phyloP scores from a whole-genome alignment of 1,284 basidiomycete genomes.

The Rhodotorula sp. region DNA sequence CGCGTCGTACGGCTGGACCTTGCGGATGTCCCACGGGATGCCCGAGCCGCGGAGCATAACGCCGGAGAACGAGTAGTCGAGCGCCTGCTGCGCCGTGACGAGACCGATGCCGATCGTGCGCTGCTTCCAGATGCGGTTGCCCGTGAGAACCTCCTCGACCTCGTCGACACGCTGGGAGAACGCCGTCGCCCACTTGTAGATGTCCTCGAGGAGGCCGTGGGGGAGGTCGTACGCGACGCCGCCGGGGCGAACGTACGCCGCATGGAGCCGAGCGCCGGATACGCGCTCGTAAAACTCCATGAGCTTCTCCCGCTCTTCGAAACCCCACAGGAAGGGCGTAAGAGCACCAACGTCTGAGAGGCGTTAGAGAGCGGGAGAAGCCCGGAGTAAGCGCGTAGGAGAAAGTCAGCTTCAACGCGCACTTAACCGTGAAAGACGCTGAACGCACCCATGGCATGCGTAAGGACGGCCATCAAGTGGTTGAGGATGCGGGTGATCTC shows the following conservation, averaged over 20 bases:
- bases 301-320: slow-evolving; percentile 99
- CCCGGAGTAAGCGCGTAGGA: not conserved
- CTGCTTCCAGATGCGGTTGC: slow-evolving; percentile 97
- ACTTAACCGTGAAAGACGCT: not conserved
- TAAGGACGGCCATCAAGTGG: slow-evolving; percentile 96
- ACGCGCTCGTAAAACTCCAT: slow-evolving; percentile 99
- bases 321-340: slow-evolving; percentile 99
- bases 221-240: slow-evolving; percentile 98
- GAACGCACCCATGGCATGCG: slow-evolving; percentile 69
- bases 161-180: slow-evolving; percentile 85
- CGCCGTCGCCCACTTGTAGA: slow-evolving; percentile 96
- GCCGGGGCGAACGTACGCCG: slow-evolving; percentile 96
- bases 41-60: slow-evolving; percentile 96
- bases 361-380: not conserved
- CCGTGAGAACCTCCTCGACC: slow-evolving; percentile 96
- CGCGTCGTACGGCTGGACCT: slow-evolving; percentile 91
- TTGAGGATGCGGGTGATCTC: slow-evolving; percentile 96
- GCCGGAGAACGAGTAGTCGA: slow-evolving; percentile 92
- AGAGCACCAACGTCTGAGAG: slow-evolving; percentile 82
- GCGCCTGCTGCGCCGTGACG: slow-evolving; percentile 87
- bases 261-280: slow-evolving; percentile 93
- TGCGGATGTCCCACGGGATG: slow-evolving; percentile 91
- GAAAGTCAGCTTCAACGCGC: not conserved
- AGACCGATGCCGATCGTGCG: slow-evolving; percentile 86
- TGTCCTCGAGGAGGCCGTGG: slow-evolving; percentile 93